Percentiles rank a stretch among this genome's conserved stretches.
Evolutionary conservation across 306 rosid species (phyloP).

Genomic region (Bauhinia variegata): DNA sequence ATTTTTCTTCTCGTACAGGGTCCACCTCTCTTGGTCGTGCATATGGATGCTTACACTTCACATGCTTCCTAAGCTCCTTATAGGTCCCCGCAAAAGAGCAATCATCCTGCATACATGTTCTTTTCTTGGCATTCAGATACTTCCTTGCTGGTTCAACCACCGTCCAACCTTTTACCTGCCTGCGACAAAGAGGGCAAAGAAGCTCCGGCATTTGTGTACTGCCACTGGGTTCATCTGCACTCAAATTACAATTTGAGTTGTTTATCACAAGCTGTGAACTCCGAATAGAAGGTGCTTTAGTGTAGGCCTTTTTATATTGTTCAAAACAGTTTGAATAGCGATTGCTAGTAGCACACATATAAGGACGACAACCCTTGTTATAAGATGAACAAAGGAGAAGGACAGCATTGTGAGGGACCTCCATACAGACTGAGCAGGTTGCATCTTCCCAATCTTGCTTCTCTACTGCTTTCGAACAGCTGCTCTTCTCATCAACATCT

Average conservation of each 20-base stretch:
- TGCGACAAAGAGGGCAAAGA: slow-evolving; percentile 94
- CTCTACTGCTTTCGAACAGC: slow-evolving; percentile 49
- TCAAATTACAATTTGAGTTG: slow-evolving; percentile 44
- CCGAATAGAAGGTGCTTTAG: slow-evolving; percentile 61
- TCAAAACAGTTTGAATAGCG: slow-evolving; percentile 95
- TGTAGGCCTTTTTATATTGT: slow-evolving; percentile 87
- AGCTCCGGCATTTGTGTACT: slow-evolving; percentile 68
- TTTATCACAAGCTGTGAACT: slow-evolving; percentile 51
- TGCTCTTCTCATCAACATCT: slow-evolving; percentile 51
- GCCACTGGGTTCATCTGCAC: slow-evolving; percentile 51
- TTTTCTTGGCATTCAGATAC: slow-evolving; percentile 84
- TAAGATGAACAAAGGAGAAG: slow-evolving; percentile 97
- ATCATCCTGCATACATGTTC: slow-evolving; percentile 85
- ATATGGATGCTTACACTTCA: slow-evolving; percentile 79
- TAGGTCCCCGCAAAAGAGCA: slow-evolving; percentile 81
- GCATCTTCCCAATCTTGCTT: slow-evolving; percentile 85
- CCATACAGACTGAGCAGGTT: slow-evolving; percentile 94
- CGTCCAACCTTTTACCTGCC: slow-evolving; percentile 97
- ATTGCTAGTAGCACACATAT: slow-evolving; percentile 92
- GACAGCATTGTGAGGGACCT: slow-evolving; percentile 96
- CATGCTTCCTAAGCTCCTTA: slow-evolving; percentile 86
- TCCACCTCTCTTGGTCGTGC: slow-evolving; percentile 93
- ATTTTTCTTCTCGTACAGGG: slow-evolving; percentile 78
- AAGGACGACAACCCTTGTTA: slow-evolving; percentile 95
- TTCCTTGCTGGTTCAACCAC: slow-evolving; percentile 87